Evolutionary conservation across 805 yeast species (phyloP), one percentile per base, ranked within the genome.

Genomic region (Starmerella asiatica): DNA sequence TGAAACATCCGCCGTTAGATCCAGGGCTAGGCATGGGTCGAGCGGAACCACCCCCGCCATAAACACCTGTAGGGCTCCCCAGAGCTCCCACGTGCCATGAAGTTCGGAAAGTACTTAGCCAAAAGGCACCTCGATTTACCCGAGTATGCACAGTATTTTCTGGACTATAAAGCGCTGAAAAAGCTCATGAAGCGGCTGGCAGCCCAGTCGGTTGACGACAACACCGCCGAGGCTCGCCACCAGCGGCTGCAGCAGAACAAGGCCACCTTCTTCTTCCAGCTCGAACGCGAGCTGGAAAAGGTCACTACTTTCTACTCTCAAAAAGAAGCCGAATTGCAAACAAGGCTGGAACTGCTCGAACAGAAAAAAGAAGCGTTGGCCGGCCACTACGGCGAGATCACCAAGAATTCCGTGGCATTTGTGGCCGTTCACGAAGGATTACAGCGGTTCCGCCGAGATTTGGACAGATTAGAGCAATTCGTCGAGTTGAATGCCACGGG

Each of bases 401-500:
- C 45, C 26, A 76, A 75, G 47, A 72, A 73, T 43, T 78, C 93
- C 6, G 79, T 85, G 26, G 71, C 88, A 3, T 85, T 79, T 56
- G 70, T 81, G 44, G 80, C 88, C 12, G 60, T 91, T 38, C 82
- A 83, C 54, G 94, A 85, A 52, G 93, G 88, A 15, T 80, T 86
- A 58, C 83, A 79, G 57, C 77, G 91, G 52, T 83, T 83, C 51
- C 79, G 93, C 38, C 80, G 85, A 50, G 97, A 91, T 59, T 64
- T 91, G 47, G 81, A 80, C 46, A 70, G 93, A 43, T 65, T 91
- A 21, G 94, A 91, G 56, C 96, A 88, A 58, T 91, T 82, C 61
- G 84, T 91, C 29, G 96, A 86, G 59, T 68, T 91, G 43, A 91
- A 91, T 57, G 95, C 86, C 54, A 83, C 94, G 0, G 98, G 98